A percentile compares a stretch with the other conserved stretches of the same genome.
Evolutionary conservation across 2,329 filamentous ascomycete genomes (phyloP).

Genomic region (Capronia epimyces): DNA sequence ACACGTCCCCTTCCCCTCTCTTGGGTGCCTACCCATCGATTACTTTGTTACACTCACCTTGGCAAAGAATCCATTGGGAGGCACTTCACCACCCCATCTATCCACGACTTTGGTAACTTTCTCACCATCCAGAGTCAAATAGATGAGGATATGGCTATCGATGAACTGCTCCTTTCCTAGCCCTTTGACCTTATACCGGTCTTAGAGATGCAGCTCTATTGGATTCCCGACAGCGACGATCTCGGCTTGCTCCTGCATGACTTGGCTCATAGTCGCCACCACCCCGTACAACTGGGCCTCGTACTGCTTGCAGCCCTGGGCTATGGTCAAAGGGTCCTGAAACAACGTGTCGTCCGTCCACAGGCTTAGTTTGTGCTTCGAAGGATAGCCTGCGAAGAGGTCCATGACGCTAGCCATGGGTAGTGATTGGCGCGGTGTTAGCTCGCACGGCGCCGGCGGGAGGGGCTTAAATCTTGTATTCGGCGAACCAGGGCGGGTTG

Average conservation of each 20-base stretch:
- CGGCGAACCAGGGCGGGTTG: neutral
- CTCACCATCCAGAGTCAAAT: conserved; percentile 40
- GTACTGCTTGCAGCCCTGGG: conserved; percentile 51
- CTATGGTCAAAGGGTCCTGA: conserved; percentile 54
- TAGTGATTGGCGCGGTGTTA: conserved; percentile 52
- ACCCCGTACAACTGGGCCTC: conserved; percentile 57
- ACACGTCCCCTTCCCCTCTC: neutral
- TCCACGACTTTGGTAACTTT: conserved; percentile 51
- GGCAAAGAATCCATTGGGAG: conserved; percentile 43
- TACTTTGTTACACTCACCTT: conserved; percentile 44
- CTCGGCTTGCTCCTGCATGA: conserved; percentile 50
- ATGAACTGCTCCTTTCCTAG: conserved; percentile 49
- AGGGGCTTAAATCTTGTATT: conserved; percentile 10
- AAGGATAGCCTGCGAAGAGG: conserved; percentile 48
- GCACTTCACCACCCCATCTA: conserved; percentile 51
- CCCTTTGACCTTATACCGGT: conserved; percentile 49
- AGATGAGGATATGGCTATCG: conserved; percentile 46
- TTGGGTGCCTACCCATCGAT: neutral
- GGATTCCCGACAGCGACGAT: conserved; percentile 55
- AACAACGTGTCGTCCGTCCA: conserved; percentile 57
- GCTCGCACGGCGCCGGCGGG: conserved; percentile 44
- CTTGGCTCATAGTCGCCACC: conserved; percentile 53
- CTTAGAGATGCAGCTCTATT: conserved; percentile 52
- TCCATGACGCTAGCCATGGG: conserved; percentile 57
- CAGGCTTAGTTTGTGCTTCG: conserved; percentile 32